These are phyloP conservation scores for Talinum fruticosum DNA, from an alignment of 148 eudicot genomes.

Conservation along the genomic window DNA sequence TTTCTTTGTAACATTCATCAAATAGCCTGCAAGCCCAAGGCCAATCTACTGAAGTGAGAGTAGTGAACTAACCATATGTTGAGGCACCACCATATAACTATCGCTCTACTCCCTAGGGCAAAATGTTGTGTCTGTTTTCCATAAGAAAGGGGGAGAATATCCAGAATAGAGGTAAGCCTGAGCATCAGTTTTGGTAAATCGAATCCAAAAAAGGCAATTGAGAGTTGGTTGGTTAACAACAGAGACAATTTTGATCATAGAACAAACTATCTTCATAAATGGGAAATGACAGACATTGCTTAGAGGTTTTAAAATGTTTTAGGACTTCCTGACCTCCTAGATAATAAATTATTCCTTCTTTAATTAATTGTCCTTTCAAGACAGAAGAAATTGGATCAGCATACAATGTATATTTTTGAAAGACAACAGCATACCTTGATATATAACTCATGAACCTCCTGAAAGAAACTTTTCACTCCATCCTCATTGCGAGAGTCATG, in stretches of 20 bases:
- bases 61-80: too few relatives aligned
- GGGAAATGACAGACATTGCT: too few relatives aligned
- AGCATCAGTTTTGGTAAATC: background rate
- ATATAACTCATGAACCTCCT: conserved; percentile 94
- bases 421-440: conserved; percentile 63
- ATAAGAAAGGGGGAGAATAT: too few relatives aligned
- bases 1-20: too few relatives aligned
- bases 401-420: conserved; percentile 2
- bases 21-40: too few relatives aligned
- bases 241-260: background rate
- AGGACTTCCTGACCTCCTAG: background rate
- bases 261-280: background rate
- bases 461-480: conserved; percentile 97
- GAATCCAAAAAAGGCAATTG: background rate
- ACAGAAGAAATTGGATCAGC: background rate
- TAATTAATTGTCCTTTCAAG: background rate
- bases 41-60: too few relatives aligned
- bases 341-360: background rate
- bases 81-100: too few relatives aligned
- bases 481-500: conserved; percentile 96
- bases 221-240: background rate
- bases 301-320: background rate
- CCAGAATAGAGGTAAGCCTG: too few relatives aligned
- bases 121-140: too few relatives aligned
- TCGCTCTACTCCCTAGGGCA: too few relatives aligned